phyloP scores from a whole-genome alignment of 352 stramenopile species.

The Pythium volutum region DNA sequence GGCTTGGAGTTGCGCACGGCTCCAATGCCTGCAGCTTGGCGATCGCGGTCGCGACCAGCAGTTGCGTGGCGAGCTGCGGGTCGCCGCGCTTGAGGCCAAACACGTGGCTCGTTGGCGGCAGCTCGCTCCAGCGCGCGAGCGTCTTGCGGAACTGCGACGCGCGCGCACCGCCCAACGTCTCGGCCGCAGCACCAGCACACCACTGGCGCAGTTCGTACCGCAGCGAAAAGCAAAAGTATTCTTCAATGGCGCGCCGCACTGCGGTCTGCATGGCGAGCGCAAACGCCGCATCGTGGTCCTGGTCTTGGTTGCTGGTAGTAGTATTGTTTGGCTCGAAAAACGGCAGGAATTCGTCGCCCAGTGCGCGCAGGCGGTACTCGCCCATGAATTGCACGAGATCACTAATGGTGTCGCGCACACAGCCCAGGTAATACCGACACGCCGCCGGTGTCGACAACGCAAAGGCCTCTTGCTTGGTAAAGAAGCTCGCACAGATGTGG shows the following conservation, averaged over 20 bases:
- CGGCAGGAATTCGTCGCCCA: slow-evolving; percentile 7
- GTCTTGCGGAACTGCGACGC: slow-evolving; percentile 11
- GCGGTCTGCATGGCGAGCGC: slow-evolving; percentile 2
- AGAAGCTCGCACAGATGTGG: slow-evolving; percentile 25
- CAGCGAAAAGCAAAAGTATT: slow-evolving; percentile 28
- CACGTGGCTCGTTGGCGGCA: slow-evolving; percentile 18
- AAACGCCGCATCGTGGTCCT: not conserved
- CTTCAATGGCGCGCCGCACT: slow-evolving; percentile 28
- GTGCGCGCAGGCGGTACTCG: slow-evolving; percentile 25
- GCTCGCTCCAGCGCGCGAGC: slow-evolving; percentile 18
- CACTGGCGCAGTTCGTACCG: slow-evolving; percentile 24
- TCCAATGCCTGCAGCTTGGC: slow-evolving; percentile 25
- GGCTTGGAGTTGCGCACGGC: slow-evolving; percentile 16
- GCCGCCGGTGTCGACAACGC: slow-evolving; percentile 5
- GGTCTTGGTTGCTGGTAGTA: too few relatives aligned
- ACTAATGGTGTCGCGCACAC: slow-evolving; percentile 32
- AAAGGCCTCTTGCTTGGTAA: slow-evolving; percentile 19
- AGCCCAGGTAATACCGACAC: slow-evolving; percentile 30
- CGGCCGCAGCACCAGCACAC: slow-evolving; percentile 1
- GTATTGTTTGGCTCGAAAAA: not conserved
- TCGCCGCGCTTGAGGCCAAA: slow-evolving; percentile 11
- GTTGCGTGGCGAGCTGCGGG: not conserved
- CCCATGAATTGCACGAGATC: slow-evolving; percentile 38
- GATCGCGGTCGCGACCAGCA: slow-evolving; percentile 18
- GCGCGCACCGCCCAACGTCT: not conserved